Base-by-base conservation (phyloP, 2,329 filamentous ascomycete genomes). In the Fusarium setosum region DNA sequence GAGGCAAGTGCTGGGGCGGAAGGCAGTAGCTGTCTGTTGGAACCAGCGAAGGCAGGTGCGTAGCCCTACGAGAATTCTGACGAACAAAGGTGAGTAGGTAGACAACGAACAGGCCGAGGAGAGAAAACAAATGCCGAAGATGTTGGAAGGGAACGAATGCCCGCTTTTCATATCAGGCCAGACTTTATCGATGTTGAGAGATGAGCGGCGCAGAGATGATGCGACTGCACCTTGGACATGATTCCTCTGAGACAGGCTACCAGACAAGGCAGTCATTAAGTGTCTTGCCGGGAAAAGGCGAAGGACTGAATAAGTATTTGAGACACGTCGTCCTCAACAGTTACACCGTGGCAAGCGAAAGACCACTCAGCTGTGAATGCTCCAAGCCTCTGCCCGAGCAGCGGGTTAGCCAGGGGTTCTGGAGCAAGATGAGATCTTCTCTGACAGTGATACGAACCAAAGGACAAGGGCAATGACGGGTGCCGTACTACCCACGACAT, bases 381-480 rank as follows among this genome's bases (percentile, higher is more conserved):
- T 56, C 72, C 68, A 66, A 58, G 52, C 59, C 44, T 55, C 54
- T 44, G 45, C 48, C 44, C 56, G 63, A 44, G 23, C 34, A 48
- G 60, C 41, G 40, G 48, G 60, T 40, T 34, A 56, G 44, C 40
- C 55, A 62, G 53, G 34, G 37, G 23, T 20, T 31, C 55, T 32
- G 49, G 15, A 58, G 52, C 34, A 29, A 53, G 55, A 59, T 72
- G 68, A 72, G 67, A 76, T 74, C 60, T 74, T 75, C 60, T 70
- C 61, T 71, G 50, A 74, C 75, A 73, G 77, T 79, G 52, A 48
- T 71, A 79, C 77, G 63, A 51, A 48, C 51, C 48, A 61, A 56
- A 69, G 69, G 67, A 68, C 64, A 72, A 72, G 61, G 66, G 63
- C 66, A 64, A 73, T 77, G 76, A 79, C 74, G 77, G 78, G 71